Percentiles rank a stretch among this genome's conserved stretches.
Evolutionary conservation across 345 rosid genomes (phyloP).

Genomic region (Dimocarpus longan): DNA sequence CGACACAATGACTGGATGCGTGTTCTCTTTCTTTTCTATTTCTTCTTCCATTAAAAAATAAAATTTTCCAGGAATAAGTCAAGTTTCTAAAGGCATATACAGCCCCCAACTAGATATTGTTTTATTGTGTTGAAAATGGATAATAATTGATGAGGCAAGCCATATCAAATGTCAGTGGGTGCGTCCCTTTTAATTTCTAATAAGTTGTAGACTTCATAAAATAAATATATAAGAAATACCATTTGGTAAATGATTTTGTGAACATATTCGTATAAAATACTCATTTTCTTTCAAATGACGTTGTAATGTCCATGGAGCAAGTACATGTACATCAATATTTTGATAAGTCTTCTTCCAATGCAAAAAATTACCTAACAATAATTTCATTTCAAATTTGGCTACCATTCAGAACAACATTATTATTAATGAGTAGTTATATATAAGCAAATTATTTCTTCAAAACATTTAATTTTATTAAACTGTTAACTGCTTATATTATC

Average conservation of each 20-base stretch:
- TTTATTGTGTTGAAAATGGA: not conserved
- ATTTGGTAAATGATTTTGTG: not conserved
- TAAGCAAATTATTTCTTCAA: no score
- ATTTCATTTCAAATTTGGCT: no score
- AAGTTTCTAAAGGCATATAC: not conserved
- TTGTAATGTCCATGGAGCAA: not conserved
- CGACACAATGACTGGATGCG: not conserved
- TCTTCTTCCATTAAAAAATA: not conserved
- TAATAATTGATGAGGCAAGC: not conserved
- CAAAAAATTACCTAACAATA: no score
- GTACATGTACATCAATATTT: not conserved
- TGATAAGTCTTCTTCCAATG: not conserved
- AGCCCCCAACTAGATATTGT: not conserved
- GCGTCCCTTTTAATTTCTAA: not conserved
- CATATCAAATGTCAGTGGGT: constrained; percentile 5
- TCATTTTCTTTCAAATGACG: not conserved
- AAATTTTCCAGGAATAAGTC: not conserved
- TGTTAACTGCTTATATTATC: no score
- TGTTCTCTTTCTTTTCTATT: not conserved
- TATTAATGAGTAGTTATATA: no score
- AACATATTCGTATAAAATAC: not conserved
- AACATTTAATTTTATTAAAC: no score
- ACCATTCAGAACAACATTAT: no score
- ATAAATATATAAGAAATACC: not conserved
- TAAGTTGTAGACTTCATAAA: not conserved